Percentiles rank a stretch among this genome's conserved stretches.
phyloP scores from a whole-genome alignment of 2,329 filamentous ascomycete species.

The Nothophoma quercina region DNA sequence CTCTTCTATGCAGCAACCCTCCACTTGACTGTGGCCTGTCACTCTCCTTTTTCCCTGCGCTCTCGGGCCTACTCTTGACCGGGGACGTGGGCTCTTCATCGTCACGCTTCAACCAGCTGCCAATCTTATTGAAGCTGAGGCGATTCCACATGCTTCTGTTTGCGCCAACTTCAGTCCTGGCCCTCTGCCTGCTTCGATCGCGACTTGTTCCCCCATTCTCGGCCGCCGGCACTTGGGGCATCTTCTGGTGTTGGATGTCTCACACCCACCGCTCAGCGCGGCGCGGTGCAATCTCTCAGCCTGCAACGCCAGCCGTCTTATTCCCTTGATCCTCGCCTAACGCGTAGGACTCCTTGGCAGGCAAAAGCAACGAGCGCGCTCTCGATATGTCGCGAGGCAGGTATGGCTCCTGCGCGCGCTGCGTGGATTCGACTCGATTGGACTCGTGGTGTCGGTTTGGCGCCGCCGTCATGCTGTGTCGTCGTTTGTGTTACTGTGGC shows the following conservation, averaged over 20 bases:
- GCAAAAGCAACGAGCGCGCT: slow-evolving; percentile 21
- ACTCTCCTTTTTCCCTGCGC: slow-evolving; percentile 40
- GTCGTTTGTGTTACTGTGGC: slow-evolving; percentile 40
- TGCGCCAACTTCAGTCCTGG: slow-evolving; percentile 43
- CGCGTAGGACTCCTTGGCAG: slow-evolving; percentile 4
- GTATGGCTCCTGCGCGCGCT: slow-evolving; percentile 6
- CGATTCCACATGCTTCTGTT: slow-evolving; percentile 49
- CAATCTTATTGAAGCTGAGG: slow-evolving; percentile 50
- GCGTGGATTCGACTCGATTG: slow-evolving; percentile 23
- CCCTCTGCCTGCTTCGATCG: slow-evolving; percentile 43
- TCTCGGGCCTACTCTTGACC: slow-evolving; percentile 15
- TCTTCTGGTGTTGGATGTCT: slow-evolving; percentile 22
- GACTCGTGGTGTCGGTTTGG: slow-evolving; percentile 39
- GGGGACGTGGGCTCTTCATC: slow-evolving; percentile 41
- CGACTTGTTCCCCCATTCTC: slow-evolving; percentile 40
- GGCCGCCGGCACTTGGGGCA: slow-evolving; percentile 32
- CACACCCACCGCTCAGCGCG: slow-evolving; percentile 29
- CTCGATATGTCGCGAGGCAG: slow-evolving; percentile 21
- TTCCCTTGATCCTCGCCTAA: slow-evolving; percentile 18
- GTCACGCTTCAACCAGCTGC: slow-evolving; percentile 51
- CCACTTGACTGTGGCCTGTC: slow-evolving; percentile 45
- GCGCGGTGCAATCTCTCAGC: slow-evolving; percentile 25
- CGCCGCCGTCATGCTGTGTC: slow-evolving; percentile 45
- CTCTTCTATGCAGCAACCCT: slow-evolving; percentile 37
- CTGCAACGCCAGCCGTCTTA: slow-evolving; percentile 25